A percentile compares a stretch with the other conserved stretches of the same genome.
Evolutionary conservation across 352 stramenopile species (phyloP).

Genomic region (Saprolegnia diclina): DNA sequence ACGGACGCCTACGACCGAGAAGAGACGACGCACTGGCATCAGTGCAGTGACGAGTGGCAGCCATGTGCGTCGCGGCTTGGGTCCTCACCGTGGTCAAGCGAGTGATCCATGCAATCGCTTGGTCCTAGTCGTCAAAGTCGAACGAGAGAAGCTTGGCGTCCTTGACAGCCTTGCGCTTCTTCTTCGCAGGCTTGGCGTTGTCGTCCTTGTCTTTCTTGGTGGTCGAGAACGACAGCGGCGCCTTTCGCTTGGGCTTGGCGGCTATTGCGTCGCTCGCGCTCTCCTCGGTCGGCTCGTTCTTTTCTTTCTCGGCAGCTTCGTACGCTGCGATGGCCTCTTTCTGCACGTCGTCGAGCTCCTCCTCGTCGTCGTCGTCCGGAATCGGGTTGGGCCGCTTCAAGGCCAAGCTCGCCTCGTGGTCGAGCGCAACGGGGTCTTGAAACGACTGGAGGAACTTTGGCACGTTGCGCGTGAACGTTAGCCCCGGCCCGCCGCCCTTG

Average conservation of each 20-base stretch:
- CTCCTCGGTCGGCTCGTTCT: constrained; percentile 31
- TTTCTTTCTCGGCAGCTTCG: constrained; percentile 46
- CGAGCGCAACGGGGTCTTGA: constrained; percentile 49
- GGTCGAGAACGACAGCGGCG: constrained; percentile 6
- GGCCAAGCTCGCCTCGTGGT: constrained; percentile 56
- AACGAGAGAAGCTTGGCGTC: constrained; percentile 80
- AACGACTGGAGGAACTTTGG: constrained; percentile 81
- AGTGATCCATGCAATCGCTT: not conserved
- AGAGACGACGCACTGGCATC: no score
- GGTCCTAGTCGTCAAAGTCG: constrained; percentile 66
- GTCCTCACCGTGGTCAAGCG: no score
- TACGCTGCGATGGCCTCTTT: constrained; percentile 69
- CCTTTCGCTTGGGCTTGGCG: not conserved
- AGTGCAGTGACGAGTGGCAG: no score
- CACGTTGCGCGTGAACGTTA: constrained; percentile 76
- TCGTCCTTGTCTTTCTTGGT: constrained; percentile 35
- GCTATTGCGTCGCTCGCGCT: constrained; percentile 27
- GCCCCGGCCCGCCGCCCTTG: constrained; percentile 37
- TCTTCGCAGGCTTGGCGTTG: constrained; percentile 28
- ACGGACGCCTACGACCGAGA: no score
- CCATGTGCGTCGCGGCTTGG: no score
- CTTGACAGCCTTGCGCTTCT: constrained; percentile 65
- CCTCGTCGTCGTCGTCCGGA: constrained; percentile 48
- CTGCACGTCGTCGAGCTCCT: constrained; percentile 75
- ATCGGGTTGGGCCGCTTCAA: constrained; percentile 34